phyloP scores from a whole-genome alignment of 2,329 filamentous ascomycete genomes.

The Colletotrichum musae region DNA sequence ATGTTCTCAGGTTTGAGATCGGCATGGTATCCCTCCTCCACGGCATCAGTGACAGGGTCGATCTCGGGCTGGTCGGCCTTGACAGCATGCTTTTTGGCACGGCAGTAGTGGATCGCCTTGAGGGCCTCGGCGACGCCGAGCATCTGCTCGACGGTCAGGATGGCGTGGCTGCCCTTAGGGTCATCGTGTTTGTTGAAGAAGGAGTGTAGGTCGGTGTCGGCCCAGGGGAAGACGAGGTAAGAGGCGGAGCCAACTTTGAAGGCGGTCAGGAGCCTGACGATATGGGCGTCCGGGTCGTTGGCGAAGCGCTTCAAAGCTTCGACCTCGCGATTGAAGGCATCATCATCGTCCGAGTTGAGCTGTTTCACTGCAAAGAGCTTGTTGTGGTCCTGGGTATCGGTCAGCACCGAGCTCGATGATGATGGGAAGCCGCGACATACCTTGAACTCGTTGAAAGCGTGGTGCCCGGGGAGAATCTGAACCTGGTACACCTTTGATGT shows the following conservation, averaged over 20 bases:
- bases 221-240: constrained; percentile 15
- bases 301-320: background rate
- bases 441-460: no score
- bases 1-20: constrained; percentile 28
- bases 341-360: background rate
- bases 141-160: constrained; percentile 5
- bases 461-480: background rate
- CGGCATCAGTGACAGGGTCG: background rate
- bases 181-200: background rate
- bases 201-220: constrained; percentile 5
- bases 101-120: constrained; percentile 16
- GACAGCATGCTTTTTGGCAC: background rate
- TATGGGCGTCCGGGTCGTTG: background rate
- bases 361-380: background rate
- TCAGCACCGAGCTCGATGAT: background rate
- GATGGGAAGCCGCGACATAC: background rate
- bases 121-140: constrained; percentile 15
- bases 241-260: background rate
- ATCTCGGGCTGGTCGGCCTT: background rate
- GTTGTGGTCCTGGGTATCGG: background rate
- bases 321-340: background rate
- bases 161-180: background rate
- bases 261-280: background rate
- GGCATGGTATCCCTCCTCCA: constrained; percentile 1
- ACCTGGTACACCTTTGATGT: constrained; percentile 4